A percentile compares a stretch with the other conserved stretches of the same genome.
Evolutionary conservation across 2,329 filamentous ascomycete species (phyloP).

Genomic region (Trichoderma atroviride): DNA sequence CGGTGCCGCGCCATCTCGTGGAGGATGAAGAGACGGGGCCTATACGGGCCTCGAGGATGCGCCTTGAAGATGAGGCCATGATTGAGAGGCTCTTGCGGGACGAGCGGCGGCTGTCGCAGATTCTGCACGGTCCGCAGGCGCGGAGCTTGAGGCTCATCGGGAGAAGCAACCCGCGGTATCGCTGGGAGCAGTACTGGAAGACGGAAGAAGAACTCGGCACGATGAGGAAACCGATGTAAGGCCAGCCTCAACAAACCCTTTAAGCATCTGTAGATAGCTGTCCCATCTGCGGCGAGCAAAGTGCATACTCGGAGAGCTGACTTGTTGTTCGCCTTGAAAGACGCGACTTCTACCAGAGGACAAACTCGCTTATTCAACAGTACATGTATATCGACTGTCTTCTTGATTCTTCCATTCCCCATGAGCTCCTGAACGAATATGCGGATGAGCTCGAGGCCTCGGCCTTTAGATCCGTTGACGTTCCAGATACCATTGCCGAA

Average conservation of each 20-base stretch:
- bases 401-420: conserved; percentile 88
- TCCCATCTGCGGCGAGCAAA: neutral
- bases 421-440: conserved; percentile 90
- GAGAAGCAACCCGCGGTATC: conserved; percentile 81
- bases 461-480: conserved; percentile 57
- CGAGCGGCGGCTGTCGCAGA: conserved; percentile 60
- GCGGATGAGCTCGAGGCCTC: conserved; percentile 60
- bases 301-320: neutral
- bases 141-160: conserved; percentile 86
- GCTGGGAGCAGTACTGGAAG: conserved; percentile 87
- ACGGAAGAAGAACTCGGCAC: conserved; percentile 70
- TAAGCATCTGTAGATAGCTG: neutral
- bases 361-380: conserved; percentile 85
- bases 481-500: conserved; percentile 77
- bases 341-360: conserved; percentile 84
- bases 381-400: conserved; percentile 92
- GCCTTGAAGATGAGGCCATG: conserved; percentile 48
- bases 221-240: conserved; percentile 72
- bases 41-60: conserved; percentile 29
- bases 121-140: conserved; percentile 71
- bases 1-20: conserved; percentile 28
- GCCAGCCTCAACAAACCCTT: neutral
- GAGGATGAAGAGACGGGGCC: conserved; percentile 41
- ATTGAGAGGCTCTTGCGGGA: conserved; percentile 52
- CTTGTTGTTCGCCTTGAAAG: conserved; percentile 40